phyloP scores from a whole-genome alignment of 2,329 filamentous ascomycete genomes.

The Ophiostoma quercus region DNA sequence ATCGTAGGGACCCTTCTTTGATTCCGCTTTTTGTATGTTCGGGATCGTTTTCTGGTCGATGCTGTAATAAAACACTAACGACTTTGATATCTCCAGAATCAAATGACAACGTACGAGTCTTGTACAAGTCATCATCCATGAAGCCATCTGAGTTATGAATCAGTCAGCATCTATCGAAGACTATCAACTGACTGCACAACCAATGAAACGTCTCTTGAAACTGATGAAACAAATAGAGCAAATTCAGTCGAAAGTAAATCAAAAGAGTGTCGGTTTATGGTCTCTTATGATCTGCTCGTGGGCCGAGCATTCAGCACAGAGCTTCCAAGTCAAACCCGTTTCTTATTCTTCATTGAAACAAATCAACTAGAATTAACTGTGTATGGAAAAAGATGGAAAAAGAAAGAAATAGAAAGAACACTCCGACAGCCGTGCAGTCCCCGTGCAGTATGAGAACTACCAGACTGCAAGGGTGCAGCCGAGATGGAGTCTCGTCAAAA shows the following conservation, averaged over 20 bases:
- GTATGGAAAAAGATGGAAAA: too few relatives aligned
- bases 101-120: background rate
- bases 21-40: background rate
- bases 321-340: background rate
- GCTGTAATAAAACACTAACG: background rate
- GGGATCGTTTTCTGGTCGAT: background rate
- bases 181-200: background rate
- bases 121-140: background rate
- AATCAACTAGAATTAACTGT: background rate
- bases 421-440: background rate
- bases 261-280: background rate
- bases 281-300: background rate
- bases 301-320: background rate
- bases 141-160: background rate
- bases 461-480: background rate
- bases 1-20: background rate
- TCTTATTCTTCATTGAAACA: background rate
- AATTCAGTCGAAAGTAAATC: background rate
- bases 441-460: slow-evolving; percentile 5
- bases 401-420: background rate
- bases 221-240: background rate
- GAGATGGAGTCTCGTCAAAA: background rate
- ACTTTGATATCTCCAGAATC: too few relatives aligned
- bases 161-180: background rate
- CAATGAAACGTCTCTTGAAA: background rate